Evolutionary conservation across 495 filamentous ascomycete species (phyloP).

Genomic region (Trichocladium uniseriatum): DNA sequence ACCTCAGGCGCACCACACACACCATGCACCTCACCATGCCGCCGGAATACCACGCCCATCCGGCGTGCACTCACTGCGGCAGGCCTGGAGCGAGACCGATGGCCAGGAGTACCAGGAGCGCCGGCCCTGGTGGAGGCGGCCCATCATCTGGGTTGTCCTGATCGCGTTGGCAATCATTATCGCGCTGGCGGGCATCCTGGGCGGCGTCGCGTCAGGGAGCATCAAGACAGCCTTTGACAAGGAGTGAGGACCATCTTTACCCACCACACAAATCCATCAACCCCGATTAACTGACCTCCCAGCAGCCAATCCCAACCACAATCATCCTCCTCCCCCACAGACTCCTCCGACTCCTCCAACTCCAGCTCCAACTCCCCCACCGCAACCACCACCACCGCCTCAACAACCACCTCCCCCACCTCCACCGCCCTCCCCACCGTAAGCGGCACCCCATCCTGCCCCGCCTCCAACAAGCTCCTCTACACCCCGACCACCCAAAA

Average conservation of each 20-base stretch:
- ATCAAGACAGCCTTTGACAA: constrained; percentile 8
- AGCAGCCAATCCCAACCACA: background rate
- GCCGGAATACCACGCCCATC: background rate
- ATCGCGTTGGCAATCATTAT: constrained; percentile 6
- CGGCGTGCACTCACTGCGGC: constrained; percentile 4
- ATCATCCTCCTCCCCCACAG: no score
- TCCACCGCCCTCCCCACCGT: background rate
- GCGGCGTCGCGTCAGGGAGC: constrained; percentile 11
- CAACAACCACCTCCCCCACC: background rate
- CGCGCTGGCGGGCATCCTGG: constrained; percentile 16
- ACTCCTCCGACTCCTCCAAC: no score
- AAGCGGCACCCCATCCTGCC: constrained; percentile 5
- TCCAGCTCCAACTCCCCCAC: background rate
- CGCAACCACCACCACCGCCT: background rate
- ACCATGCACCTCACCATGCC: no score
- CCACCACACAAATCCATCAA: no score
- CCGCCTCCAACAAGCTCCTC: constrained; percentile 8
- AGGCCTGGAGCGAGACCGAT: constrained; percentile 7
- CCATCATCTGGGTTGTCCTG: constrained; percentile 12
- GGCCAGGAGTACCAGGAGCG: background rate
- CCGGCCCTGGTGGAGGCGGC: constrained; percentile 1
- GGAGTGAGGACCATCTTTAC: background rate
- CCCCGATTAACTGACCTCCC: no score
- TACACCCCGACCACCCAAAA: constrained; percentile 5
- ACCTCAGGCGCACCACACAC: background rate